Evolutionary conservation across 768 basidiomycete species (phyloP).

Genomic region (Pleurotus tuoliensis): DNA sequence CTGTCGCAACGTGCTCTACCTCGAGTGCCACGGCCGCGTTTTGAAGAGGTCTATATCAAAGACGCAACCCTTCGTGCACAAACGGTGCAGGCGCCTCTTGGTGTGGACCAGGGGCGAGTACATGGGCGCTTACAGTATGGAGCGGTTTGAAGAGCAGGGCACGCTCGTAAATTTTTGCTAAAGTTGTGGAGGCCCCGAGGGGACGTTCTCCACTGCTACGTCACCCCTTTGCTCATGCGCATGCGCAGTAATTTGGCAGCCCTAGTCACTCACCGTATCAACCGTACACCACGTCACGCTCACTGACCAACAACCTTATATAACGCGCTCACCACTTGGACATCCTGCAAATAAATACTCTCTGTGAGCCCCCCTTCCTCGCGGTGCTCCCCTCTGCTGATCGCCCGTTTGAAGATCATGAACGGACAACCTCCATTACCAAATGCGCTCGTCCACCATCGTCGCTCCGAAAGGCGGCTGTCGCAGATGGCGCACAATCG

Average conservation of each 20-base stretch:
- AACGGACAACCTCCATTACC: too few relatives aligned
- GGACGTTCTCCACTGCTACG: too few relatives aligned
- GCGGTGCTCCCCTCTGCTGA: too few relatives aligned
- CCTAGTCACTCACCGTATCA: too few relatives aligned
- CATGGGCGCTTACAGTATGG: neutral
- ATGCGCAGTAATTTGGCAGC: too few relatives aligned
- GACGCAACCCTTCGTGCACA: neutral
- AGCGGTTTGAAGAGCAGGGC: neutral
- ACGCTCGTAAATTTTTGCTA: neutral
- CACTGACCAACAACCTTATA: too few relatives aligned
- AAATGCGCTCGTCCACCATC: conserved; percentile 27
- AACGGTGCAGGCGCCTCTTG: neutral
- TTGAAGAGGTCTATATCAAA: neutral
- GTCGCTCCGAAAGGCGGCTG: conserved; percentile 40
- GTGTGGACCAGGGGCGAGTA: neutral
- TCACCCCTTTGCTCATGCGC: too few relatives aligned
- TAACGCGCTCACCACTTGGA: too few relatives aligned
- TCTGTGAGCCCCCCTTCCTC: too few relatives aligned
- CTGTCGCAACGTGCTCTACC: neutral
- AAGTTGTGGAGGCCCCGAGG: neutral
- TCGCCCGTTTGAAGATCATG: too few relatives aligned
- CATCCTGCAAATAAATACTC: too few relatives aligned
- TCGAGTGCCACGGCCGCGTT: conserved; percentile 1
- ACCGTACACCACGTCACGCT: too few relatives aligned
- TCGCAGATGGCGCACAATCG: conserved; percentile 35